phyloP scores from a whole-genome alignment of 1,284 basidiomycete species.

The Rhodotorula sp. region DNA sequence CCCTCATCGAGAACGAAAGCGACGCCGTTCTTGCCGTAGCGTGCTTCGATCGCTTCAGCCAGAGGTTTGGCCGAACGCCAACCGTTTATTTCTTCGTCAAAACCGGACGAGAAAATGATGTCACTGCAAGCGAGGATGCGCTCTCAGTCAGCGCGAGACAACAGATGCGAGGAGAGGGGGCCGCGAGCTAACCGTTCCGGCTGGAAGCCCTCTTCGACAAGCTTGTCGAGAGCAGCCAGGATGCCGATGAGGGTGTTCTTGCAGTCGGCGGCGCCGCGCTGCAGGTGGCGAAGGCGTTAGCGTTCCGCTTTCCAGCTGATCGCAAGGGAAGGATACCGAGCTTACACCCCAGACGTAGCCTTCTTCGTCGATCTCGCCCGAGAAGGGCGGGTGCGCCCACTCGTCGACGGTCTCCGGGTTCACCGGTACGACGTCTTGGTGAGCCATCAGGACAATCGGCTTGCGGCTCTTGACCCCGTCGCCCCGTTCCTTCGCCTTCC shows the following conservation, averaged over 20 bases:
- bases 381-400: constrained; percentile 57
- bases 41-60: constrained; percentile 55
- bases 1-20: constrained; percentile 59
- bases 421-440: constrained; percentile 52
- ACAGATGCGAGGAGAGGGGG: no score
- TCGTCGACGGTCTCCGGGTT: constrained; percentile 52
- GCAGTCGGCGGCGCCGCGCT: constrained; percentile 53
- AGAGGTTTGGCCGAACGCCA: constrained; percentile 60
- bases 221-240: constrained; percentile 54
- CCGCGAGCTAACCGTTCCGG: constrained; percentile 43
- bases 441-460: constrained; percentile 54
- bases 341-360: constrained; percentile 55
- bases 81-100: constrained; percentile 66
- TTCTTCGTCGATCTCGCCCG: constrained; percentile 52
- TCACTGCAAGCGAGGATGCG: constrained; percentile 45
- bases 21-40: constrained; percentile 62
- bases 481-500: constrained; percentile 49
- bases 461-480: constrained; percentile 40
- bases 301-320: constrained; percentile 38
- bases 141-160: no score
- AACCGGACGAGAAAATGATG: constrained; percentile 65
- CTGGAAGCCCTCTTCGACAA: constrained; percentile 52
- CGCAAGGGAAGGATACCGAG: neutral
- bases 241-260: constrained; percentile 52
- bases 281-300: neutral